A percentile compares a stretch with the other conserved stretches of the same genome.
These are phyloP conservation scores for Ophiosphaerella korrae DNA, from an alignment of 2,329 filamentous ascomycete species.

Conservation along the genomic window DNA sequence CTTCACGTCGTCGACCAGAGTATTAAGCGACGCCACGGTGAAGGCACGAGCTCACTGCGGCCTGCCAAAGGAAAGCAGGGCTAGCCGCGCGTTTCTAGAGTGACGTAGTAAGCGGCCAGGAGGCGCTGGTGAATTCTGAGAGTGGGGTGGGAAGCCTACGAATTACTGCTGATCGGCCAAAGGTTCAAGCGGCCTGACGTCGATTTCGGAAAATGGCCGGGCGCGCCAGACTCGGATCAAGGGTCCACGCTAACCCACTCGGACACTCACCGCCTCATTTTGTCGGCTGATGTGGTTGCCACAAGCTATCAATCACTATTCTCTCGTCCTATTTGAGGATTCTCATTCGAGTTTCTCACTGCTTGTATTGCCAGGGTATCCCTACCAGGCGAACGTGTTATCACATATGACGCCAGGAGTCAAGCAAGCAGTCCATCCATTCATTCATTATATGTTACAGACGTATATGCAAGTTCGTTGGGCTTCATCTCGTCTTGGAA, in stretches of 20 bases:
- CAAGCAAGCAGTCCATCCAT: conserved; percentile 4
- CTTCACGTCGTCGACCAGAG: conserved; percentile 42
- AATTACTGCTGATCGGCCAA: conserved; percentile 17
- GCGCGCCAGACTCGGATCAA: conserved; percentile 8
- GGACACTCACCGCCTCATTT: not conserved
- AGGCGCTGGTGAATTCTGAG: conserved; percentile 13
- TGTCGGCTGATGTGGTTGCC: too few relatives aligned
- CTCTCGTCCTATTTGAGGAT: not conserved
- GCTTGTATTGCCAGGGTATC: not conserved
- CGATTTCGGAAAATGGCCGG: conserved; percentile 10
- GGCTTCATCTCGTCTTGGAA: conserved; percentile 19
- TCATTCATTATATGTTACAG: conserved; percentile 25
- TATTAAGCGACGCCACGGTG: conserved; percentile 46
- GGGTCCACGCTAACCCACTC: conserved; percentile 18
- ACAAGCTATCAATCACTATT: not conserved
- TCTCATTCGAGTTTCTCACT: not conserved
- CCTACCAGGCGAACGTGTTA: conserved; percentile 1
- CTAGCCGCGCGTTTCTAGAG: conserved; percentile 12
- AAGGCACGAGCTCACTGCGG: conserved; percentile 12
- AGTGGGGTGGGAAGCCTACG: conserved; percentile 23
- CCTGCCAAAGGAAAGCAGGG: conserved; percentile 20
- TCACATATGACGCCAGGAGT: not conserved
- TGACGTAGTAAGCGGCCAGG: conserved; percentile 24
- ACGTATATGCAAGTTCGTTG: conserved; percentile 17
- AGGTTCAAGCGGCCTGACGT: conserved; percentile 27